Conservation (phyloP, 192 early-diverging fungal species). For the Rhizophagus prolifer region DNA sequence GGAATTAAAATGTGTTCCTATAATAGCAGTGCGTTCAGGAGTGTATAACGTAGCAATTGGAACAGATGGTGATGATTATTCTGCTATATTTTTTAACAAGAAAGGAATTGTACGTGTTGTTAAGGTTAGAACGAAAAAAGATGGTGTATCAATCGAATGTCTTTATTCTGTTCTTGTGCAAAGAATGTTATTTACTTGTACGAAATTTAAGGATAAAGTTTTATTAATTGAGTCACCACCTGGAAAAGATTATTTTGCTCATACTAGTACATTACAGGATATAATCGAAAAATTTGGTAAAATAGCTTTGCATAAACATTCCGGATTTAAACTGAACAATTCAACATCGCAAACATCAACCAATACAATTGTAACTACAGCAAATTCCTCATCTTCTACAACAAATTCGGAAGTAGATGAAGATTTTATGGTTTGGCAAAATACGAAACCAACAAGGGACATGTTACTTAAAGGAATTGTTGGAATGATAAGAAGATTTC, state of each 20-base stretch:
- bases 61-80: background rate
- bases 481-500: slow-evolving; percentile 5
- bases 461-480: background rate
- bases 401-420: background rate
- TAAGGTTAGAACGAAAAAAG: background rate
- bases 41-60: background rate
- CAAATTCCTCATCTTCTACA: background rate
- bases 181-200: slow-evolving; percentile 6
- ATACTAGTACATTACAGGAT: background rate
- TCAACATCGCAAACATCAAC: too few species aligned
- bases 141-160: background rate
- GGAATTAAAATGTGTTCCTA: background rate
- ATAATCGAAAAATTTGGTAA: background rate
- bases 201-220: background rate
- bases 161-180: background rate
- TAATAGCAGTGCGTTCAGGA: background rate
- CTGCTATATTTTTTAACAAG: slow-evolving; percentile 1
- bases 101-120: background rate
- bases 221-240: background rate
- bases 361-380: background rate
- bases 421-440: background rate
- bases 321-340: background rate
- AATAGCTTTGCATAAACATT: background rate
- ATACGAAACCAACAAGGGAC: background rate
- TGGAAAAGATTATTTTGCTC: slow-evolving; percentile 10